Percentiles rank a stretch among this genome's conserved stretches.
Evolutionary conservation across 768 basidiomycete genomes (phyloP).

Genomic region (Crucibulum laeve): DNA sequence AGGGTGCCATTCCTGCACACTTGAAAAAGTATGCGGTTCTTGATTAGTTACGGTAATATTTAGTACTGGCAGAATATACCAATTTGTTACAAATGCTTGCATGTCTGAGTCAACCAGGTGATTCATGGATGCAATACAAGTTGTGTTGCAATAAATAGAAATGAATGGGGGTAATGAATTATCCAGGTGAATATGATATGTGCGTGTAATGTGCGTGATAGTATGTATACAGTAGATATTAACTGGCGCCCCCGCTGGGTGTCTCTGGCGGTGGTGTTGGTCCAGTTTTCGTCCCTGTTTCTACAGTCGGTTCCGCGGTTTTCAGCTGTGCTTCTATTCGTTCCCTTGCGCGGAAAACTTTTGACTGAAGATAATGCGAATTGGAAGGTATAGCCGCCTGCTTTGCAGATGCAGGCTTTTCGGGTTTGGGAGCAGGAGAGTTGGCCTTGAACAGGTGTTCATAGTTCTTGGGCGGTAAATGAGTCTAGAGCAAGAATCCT

Average conservation of each 20-base stretch:
- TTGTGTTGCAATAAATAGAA: background rate
- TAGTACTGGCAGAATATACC: background rate
- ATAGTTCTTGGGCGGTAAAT: slow-evolving; percentile 59
- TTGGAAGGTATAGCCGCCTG: slow-evolving; percentile 40
- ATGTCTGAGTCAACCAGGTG: background rate
- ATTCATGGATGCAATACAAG: too few species aligned
- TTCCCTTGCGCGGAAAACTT: slow-evolving; percentile 92
- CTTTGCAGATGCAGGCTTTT: slow-evolving; percentile 41
- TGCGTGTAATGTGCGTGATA: too few species aligned
- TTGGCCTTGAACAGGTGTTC: slow-evolving; percentile 93
- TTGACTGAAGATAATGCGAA: slow-evolving; percentile 94
- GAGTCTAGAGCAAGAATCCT: background rate
- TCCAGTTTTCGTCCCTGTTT: slow-evolving; percentile 7
- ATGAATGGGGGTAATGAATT: slow-evolving; percentile 1
- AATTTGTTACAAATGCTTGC: background rate
- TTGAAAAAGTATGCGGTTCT: slow-evolving; percentile 89
- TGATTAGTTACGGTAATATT: slow-evolving; percentile 35
- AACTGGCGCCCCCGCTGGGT: slow-evolving; percentile 1
- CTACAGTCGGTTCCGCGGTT: slow-evolving; percentile 12
- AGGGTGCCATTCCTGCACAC: slow-evolving; percentile 73
- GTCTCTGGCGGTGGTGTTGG: slow-evolving; percentile 14
- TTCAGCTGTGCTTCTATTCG: slow-evolving; percentile 87
- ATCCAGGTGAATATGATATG: background rate
- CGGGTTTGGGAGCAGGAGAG: slow-evolving; percentile 57
- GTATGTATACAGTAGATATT: background rate